phyloP scores from a whole-genome alignment of 225 moss, liverwort and hornwort species.

The Pseudoscleropodium purum region DNA sequence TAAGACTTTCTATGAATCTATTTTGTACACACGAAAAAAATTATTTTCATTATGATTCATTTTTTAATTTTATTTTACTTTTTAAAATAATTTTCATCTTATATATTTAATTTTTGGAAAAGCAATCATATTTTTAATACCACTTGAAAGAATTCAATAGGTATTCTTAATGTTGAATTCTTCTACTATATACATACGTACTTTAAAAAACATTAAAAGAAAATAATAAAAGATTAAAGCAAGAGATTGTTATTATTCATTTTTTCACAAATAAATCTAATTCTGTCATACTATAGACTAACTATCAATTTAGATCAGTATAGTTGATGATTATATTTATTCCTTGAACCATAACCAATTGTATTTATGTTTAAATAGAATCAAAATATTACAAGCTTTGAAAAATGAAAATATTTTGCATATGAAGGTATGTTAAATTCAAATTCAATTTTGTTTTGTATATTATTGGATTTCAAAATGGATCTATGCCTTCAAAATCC shows the following conservation, averaged over 20 bases:
- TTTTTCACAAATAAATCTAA: neutral
- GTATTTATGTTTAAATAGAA: neutral
- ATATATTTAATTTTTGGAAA: neutral
- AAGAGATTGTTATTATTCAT: neutral
- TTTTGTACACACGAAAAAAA: neutral
- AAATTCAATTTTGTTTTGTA: neutral
- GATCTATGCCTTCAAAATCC: neutral
- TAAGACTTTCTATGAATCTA: neutral
- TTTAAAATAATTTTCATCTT: too few species aligned
- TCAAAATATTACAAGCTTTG: neutral
- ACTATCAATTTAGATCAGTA: neutral
- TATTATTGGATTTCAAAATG: neutral
- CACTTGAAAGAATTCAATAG: neutral
- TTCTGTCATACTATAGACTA: neutral
- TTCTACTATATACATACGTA: rapidly evolving
- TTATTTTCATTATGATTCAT: neutral
- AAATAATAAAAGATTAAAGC: neutral
- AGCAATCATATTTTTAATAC: neutral
- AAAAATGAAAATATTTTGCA: neutral
- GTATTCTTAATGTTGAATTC: neutral
- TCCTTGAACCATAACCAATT: neutral
- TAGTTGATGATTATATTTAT: neutral
- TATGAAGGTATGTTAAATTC: too few species aligned
- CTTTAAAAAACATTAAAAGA: neutral
- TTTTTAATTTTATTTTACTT: too few species aligned